A percentile compares a stretch with the other conserved stretches of the same genome.
Evolutionary conservation across 495 filamentous ascomycete species (phyloP).

Genomic region (Penicillium bialowiezense): DNA sequence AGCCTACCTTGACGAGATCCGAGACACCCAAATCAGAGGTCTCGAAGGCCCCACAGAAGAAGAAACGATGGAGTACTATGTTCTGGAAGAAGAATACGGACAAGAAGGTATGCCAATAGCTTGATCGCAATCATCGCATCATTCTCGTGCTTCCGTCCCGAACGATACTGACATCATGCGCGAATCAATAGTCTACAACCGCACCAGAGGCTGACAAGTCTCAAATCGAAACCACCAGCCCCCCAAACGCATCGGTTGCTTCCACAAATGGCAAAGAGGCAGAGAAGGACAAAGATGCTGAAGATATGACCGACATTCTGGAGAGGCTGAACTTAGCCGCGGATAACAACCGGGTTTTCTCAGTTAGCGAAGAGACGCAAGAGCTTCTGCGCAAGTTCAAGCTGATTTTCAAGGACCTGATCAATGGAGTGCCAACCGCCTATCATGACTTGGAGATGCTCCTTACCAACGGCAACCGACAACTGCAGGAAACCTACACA

Average conservation of each 20-base stretch:
- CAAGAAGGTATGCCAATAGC: conserved; percentile 33
- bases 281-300: conserved; percentile 64
- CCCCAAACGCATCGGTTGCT: conserved; percentile 13
- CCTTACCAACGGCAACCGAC: conserved; percentile 73
- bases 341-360: conserved; percentile 75
- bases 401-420: conserved; percentile 83
- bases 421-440: conserved; percentile 87
- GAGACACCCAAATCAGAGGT: conserved; percentile 14
- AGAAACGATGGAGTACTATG: conserved; percentile 43
- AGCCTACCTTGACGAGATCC: conserved; percentile 18
- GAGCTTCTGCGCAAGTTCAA: conserved; percentile 81
- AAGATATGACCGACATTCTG: conserved; percentile 73
- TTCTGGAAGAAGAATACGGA: conserved; percentile 39
- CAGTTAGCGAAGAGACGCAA: conserved; percentile 75
- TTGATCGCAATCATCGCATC: background rate
- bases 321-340: conserved; percentile 77
- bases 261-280: conserved; percentile 34
- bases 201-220: background rate
- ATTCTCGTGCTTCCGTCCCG: background rate
- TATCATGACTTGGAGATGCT: conserved; percentile 84
- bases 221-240: conserved; percentile 2
- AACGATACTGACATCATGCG: too few species aligned
- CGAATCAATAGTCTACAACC: conserved; percentile 8
- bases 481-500: conserved; percentile 72
- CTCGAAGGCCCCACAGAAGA: conserved; percentile 34